Conservation (phyloP, 2,329 filamentous ascomycete species). For the Cyanodermella asteris region DNA sequence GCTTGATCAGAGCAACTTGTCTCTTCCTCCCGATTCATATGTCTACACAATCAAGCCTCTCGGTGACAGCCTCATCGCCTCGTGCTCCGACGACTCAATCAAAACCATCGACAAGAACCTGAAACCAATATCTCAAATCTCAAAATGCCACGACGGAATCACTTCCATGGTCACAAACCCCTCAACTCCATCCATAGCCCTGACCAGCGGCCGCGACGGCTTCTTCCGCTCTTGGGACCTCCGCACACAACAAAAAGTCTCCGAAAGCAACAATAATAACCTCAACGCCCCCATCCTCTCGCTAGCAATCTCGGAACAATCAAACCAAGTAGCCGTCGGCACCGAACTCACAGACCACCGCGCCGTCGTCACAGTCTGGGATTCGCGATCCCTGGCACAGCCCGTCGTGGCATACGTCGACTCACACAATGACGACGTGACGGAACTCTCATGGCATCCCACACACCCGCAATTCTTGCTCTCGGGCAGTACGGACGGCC, state of each 20-base stretch:
- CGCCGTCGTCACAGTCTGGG: slow-evolving; percentile 20
- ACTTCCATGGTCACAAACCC: slow-evolving; percentile 13
- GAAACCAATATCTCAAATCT: too few relatives aligned
- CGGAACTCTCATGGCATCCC: slow-evolving; percentile 32
- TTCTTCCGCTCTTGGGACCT: slow-evolving; percentile 20
- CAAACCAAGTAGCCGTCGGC: slow-evolving; percentile 31
- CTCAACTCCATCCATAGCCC: slow-evolving; percentile 9
- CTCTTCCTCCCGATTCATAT: slow-evolving; percentile 18
- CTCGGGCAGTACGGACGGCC: slow-evolving; percentile 39
- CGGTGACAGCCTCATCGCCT: slow-evolving; percentile 16
- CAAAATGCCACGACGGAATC: slow-evolving; percentile 17
- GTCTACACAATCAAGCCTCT: slow-evolving; percentile 19
- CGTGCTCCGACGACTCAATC: slow-evolving; percentile 24
- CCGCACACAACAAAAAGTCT: slow-evolving; percentile 11
- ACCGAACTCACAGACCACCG: slow-evolving; percentile 28
- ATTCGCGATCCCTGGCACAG: slow-evolving; percentile 15
- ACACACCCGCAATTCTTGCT: slow-evolving; percentile 30
- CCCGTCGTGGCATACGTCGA: slow-evolving; percentile 20
- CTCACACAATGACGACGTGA: slow-evolving; percentile 36
- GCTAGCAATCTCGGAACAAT: slow-evolving; percentile 24
- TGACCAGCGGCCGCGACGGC: slow-evolving; percentile 20
- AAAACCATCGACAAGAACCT: slow-evolving; percentile 18
- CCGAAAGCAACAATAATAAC: slow-evolving; percentile 5
- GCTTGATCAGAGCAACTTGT: slow-evolving; percentile 14
- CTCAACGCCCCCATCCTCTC: slow-evolving; percentile 29